Base-by-base conservation (phyloP, 176 grass and related monocot species). In the Olyra latifolia region DNA sequence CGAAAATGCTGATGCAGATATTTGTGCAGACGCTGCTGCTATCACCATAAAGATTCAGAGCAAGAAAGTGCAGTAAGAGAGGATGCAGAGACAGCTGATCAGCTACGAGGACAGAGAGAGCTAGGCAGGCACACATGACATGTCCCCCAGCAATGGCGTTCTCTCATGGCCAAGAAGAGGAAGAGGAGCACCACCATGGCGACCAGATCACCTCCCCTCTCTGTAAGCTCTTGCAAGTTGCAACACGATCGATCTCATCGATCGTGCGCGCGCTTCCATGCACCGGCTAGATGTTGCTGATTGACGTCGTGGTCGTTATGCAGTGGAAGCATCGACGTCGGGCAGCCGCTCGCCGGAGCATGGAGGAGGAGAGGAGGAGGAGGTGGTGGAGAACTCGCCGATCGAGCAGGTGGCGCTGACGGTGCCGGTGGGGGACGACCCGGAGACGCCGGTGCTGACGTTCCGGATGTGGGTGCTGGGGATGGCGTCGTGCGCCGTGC, bases 381-480 rank as follows among this genome's bases (percentile, higher is more conserved):
- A 83, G 7, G 87, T 71, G 53, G 80, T 47, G 32, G 91, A 91
- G 83, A 97, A 97, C 85, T 97, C 95, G 28, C 95, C 91, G 67
- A 85, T 97, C 71, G 95, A 97, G 86, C 82, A 97, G 92, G 95
- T 97, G 67, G 95, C 95, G 41, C 81, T 97, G 82, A 97, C 95
- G 29, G 95, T 97, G 15, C 87, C 91, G 2, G 82, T 92, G 25
- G 83, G 85, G 15, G 94, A 97, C 67, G 89, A 94, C 49, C 89
- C 94, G 9, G n/a, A 46, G 46, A 80, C 69, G 19, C 94, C 91
- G 23, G 91, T 87, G 58, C 85, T 97, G 43, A 97, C 91, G n/a
- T 94, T 97, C 72, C 89, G 95, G 79, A 90, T 97, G 95, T 97
- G 95, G 95, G 95, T 97, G 14, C 87, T 97, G 8, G 95, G 95